Conservation (phyloP, 805 yeast genomes). For the Cyberlindnera galapagoensis region DNA sequence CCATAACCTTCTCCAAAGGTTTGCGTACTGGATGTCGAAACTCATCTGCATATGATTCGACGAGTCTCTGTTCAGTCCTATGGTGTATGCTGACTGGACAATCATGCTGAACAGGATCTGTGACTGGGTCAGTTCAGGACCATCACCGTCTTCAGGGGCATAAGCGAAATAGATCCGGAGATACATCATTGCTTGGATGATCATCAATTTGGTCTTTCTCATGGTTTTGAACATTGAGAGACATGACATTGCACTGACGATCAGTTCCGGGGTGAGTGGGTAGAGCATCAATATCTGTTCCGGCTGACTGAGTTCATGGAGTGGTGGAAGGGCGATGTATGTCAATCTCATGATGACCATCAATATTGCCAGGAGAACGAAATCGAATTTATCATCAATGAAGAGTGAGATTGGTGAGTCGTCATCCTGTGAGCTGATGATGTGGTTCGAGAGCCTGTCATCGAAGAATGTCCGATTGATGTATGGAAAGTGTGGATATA, state of each 20-base stretch:
- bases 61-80: slow-evolving; percentile 47
- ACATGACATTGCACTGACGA: slow-evolving; percentile 33
- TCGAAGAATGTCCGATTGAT: slow-evolving; percentile 33
- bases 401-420: slow-evolving; percentile 24
- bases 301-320: slow-evolving; percentile 4
- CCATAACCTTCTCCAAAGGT: slow-evolving; percentile 23
- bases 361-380: slow-evolving; percentile 34
- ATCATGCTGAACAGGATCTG: slow-evolving; percentile 32
- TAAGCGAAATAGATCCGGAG: slow-evolving; percentile 33
- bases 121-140: slow-evolving; percentile 35
- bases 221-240: slow-evolving; percentile 35
- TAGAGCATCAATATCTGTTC: slow-evolving; percentile 25
- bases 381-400: slow-evolving; percentile 34
- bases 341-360: slow-evolving; percentile 36
- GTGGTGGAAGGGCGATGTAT: slow-evolving; percentile 32
- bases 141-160: slow-evolving; percentile 47
- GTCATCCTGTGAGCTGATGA: slow-evolving; percentile 29
- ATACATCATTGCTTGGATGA: slow-evolving; percentile 39
- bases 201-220: slow-evolving; percentile 31
- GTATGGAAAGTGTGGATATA: slow-evolving; percentile 44
- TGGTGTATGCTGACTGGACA: slow-evolving; percentile 36
- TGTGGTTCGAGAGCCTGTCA: slow-evolving; percentile 21
- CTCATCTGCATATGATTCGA: slow-evolving; percentile 19
- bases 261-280: slow-evolving; percentile 34
- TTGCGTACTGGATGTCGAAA: slow-evolving; percentile 12